phyloP scores from a whole-genome alignment of 164 flowering plant species.

The Warburgia ugandensis region DNA sequence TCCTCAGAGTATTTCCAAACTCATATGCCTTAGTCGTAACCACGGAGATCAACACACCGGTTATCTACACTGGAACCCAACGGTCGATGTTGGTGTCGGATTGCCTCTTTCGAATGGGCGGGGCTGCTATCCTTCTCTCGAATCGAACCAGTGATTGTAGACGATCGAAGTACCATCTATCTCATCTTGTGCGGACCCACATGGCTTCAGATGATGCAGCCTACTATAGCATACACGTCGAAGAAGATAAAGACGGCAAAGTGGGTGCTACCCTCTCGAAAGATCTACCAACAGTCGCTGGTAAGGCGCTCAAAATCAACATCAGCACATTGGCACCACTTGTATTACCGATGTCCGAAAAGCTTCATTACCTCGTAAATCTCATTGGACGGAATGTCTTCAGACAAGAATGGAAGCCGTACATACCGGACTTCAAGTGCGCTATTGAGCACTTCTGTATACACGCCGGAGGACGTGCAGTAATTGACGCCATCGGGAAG shows the following conservation, averaged over 20 bases:
- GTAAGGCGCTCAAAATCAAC: not conserved
- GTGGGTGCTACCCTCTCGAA: no score
- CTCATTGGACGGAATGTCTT: not conserved
- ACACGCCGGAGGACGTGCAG: constrained; percentile 21
- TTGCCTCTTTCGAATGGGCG: not conserved
- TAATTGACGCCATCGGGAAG: constrained; percentile 12
- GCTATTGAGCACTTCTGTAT: constrained; percentile 21
- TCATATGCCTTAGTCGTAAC: not conserved
- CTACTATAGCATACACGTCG: no score
- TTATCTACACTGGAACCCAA: not conserved
- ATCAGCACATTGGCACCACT: not conserved
- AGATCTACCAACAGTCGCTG: no score
- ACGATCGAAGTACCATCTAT: not conserved
- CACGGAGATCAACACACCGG: not conserved
- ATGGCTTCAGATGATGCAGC: not conserved
- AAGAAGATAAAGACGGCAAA: no score
- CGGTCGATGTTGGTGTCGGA: not conserved
- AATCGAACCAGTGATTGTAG: not conserved
- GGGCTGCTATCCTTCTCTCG: not conserved
- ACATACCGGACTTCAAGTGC: constrained; percentile 12
- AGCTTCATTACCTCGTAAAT: constrained; percentile 1
- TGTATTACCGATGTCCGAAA: not conserved
- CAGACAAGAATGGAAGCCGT: not conserved
- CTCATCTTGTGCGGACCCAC: not conserved
- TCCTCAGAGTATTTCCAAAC: not conserved